These are phyloP conservation scores for Epichloe sp. DNA, from an alignment of 2,329 filamentous ascomycete species.

Conservation along the genomic window DNA sequence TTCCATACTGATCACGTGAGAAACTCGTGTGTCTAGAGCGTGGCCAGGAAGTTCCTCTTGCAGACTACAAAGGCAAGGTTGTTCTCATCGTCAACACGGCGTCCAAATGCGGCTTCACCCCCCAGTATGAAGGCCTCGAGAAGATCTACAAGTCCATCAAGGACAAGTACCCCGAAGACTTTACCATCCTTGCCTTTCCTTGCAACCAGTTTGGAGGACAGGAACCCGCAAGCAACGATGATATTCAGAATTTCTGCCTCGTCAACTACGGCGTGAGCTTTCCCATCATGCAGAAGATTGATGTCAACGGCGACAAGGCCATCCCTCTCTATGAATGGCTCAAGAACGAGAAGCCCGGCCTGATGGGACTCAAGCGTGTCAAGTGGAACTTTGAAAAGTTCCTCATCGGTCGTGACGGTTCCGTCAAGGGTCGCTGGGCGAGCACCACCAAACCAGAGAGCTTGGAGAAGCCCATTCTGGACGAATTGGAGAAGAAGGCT, in stretches of 20 bases:
- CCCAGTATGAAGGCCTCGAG: constrained; percentile 90
- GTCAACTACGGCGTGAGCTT: constrained; percentile 87
- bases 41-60: constrained; percentile 57
- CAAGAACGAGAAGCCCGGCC: constrained; percentile 60
- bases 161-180: constrained; percentile 56
- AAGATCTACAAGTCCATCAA: constrained; percentile 72
- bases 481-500: constrained; percentile 50
- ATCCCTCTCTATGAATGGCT: constrained; percentile 54
- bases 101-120: constrained; percentile 97
- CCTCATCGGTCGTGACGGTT: constrained; percentile 71
- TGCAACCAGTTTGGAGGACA: constrained; percentile 96
- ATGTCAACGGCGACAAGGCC: constrained; percentile 80
- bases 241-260: constrained; percentile 77
- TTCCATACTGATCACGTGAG: constrained; percentile 8
- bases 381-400: constrained; percentile 99
- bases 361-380: constrained; percentile 77
- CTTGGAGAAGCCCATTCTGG: constrained; percentile 61
- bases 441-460: constrained; percentile 76
- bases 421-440: constrained; percentile 76
- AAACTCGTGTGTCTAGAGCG: constrained; percentile 20
- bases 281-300: constrained; percentile 80
- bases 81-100: constrained; percentile 95
- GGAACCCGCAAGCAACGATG: constrained; percentile 72
- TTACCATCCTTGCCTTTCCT: constrained; percentile 86
- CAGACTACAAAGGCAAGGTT: constrained; percentile 75